Base-by-base conservation (phyloP, 2,329 filamentous ascomycete species). In the Trichophyton equinum region DNA sequence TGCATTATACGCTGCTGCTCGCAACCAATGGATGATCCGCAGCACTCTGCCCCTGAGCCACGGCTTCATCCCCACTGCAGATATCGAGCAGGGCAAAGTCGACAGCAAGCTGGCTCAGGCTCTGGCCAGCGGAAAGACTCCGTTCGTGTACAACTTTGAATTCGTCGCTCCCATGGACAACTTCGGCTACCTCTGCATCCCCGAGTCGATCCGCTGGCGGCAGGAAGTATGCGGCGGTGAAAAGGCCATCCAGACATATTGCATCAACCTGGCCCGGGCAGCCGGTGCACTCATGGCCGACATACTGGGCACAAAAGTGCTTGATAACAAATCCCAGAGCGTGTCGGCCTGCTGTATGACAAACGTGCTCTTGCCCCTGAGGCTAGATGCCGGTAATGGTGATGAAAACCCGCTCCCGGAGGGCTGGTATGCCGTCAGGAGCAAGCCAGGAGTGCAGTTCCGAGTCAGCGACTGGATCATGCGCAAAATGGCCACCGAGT, bases 41-140 rank as follows among this genome's bases (percentile, higher is more conserved):
- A 85, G 85, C 1, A 86, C 89, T 0, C 72, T 95, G 36, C 88
- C 90, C 0, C 96, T 90, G 0, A 90, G 86, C 46, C 88, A 91
- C 71, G 88, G 89, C 0, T 96, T 89, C 72, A 69, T 81, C 0
- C 79, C 88, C 0, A 56, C 59, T 2, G 60, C 67, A 0, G 42
- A 60, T 2, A 64, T 68, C 3, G 36, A 68, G 15, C 30, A 36
- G 30, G 55, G 58, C 33, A 22, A 60, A 62, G 8, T 64, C 61
- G 27, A 55, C 46, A n/a, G 40, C 9, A 22, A 46, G 25, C 44
- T 25, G 38, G 53, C 46, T 20, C 22, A 55, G 11, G 18, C 38
- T 18, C 20, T 30, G 4, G 47, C 47, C 13, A 51, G 20, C 47
- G 47, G 47, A 8, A 51, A 51, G 47, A 51, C n/a, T 7, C 15